phyloP scores from a whole-genome alignment of 2,329 filamentous ascomycete species.

The Lecanicillium sp. region DNA sequence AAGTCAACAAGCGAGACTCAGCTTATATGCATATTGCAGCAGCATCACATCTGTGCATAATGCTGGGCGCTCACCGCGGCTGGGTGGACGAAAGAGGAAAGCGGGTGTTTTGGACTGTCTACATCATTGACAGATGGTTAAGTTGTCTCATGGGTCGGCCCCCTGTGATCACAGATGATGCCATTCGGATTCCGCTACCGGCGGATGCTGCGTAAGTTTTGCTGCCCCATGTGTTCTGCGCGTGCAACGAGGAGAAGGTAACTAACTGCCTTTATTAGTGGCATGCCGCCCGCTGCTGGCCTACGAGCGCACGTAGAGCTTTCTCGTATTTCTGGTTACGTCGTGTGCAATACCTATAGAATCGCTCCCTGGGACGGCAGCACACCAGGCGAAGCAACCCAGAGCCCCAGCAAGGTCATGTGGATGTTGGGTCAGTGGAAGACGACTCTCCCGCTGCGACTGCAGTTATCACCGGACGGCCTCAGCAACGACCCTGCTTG shows the following conservation, averaged over 20 bases:
- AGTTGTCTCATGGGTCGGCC: constrained; percentile 43
- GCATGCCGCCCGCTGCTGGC: constrained; percentile 34
- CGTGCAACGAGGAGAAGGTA: too few species aligned
- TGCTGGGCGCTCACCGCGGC: constrained; percentile 39
- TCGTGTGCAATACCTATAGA: constrained; percentile 39
- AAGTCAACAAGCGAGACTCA: constrained; percentile 40
- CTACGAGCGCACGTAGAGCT: constrained; percentile 39
- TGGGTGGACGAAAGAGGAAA: constrained; percentile 35
- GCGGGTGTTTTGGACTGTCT: constrained; percentile 44
- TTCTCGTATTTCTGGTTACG: constrained; percentile 38
- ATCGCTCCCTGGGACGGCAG: constrained; percentile 23
- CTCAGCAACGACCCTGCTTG: constrained; percentile 32
- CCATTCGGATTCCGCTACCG: constrained; percentile 35
- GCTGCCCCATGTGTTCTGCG: not conserved
- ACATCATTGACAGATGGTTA: constrained; percentile 40
- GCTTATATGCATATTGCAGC: constrained; percentile 36
- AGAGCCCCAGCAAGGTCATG: constrained; percentile 31
- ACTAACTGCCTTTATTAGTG: constrained; percentile 19
- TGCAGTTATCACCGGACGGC: constrained; percentile 28
- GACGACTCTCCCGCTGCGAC: constrained; percentile 24
- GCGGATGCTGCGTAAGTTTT: constrained; percentile 30
- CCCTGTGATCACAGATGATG: constrained; percentile 37
- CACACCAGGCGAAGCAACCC: constrained; percentile 15
- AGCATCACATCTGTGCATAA: constrained; percentile 23
- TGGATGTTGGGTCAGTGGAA: constrained; percentile 35